These are phyloP conservation scores for Alloteropsis angusta DNA, from an alignment of 202 grass and related monocot species.

Conservation along the genomic window DNA sequence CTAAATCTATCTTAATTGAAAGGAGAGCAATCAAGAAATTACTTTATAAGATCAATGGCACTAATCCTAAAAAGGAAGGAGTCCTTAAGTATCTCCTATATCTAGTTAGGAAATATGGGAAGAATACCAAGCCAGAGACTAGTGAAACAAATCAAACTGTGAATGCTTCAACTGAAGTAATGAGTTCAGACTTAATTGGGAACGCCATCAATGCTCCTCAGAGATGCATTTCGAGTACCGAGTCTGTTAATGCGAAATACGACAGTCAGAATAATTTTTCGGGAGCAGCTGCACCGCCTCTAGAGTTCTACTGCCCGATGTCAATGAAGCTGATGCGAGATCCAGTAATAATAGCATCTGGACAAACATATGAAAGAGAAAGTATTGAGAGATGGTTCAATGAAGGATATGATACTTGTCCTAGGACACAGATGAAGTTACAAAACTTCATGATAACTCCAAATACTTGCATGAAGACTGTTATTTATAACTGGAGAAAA, in stretches of 20 bases:
- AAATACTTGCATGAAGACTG: constrained; percentile 68
- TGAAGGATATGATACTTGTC: constrained; percentile 71
- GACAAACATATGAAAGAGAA: constrained; percentile 81
- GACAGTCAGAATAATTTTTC: constrained; percentile 28
- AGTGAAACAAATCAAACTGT: constrained; percentile 20
- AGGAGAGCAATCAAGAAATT: constrained; percentile 70
- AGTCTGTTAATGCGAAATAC: not conserved
- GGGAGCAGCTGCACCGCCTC: constrained; percentile 36
- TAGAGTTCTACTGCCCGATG: constrained; percentile 74
- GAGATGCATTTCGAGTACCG: not conserved
- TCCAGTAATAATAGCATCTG: constrained; percentile 84
- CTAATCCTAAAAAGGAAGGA: constrained; percentile 59
- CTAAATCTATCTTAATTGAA: constrained; percentile 86
- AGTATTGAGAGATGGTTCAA: constrained; percentile 82
- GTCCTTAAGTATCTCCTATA: constrained; percentile 45
- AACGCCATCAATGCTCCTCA: not conserved
- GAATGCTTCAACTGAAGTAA: not conserved
- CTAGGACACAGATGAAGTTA: constrained; percentile 68
- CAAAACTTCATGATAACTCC: constrained; percentile 54
- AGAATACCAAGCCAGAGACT: constrained; percentile 36
- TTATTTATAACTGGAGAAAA: constrained; percentile 66
- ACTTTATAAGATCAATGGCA: constrained; percentile 42
- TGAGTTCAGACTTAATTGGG: not conserved
- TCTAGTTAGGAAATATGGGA: constrained; percentile 68
- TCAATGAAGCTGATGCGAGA: constrained; percentile 71